Evolutionary conservation across 306 rosid species (phyloP).

Genomic region (Gleditsia sinensis): DNA sequence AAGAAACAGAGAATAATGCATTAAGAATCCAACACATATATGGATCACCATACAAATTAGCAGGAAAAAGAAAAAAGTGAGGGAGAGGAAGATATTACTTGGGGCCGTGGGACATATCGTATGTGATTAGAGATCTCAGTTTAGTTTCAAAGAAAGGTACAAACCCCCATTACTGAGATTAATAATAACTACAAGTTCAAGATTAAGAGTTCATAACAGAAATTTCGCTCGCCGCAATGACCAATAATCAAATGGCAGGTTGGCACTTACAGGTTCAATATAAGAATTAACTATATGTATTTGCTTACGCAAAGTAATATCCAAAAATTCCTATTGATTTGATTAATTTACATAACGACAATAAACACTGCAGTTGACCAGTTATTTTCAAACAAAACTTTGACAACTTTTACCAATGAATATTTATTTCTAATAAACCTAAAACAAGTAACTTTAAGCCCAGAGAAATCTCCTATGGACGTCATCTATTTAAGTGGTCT

Average conservation of each 20-base stretch:
- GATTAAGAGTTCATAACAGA: background rate
- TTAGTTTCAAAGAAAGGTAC: background rate
- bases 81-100: background rate
- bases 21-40: background rate
- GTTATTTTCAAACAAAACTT: background rate
- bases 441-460: background rate
- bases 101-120: background rate
- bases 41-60: slow-evolving; percentile 1
- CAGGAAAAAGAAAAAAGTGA: background rate
- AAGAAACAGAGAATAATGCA: background rate
- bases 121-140: background rate
- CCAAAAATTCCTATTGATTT: background rate
- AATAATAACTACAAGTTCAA: background rate
- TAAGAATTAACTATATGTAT: background rate
- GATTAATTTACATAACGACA: background rate
- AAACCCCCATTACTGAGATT: background rate
- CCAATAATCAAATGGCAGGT: background rate
- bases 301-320: background rate
- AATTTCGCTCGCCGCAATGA: background rate
- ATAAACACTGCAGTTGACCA: background rate
- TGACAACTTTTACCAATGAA: background rate
- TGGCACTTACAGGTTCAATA: background rate
- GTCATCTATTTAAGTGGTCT: background rate
- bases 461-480: background rate
- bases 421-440: background rate